Percentiles rank a stretch among this genome's conserved stretches.
Conservation (phyloP, 1,284 basidiomycete genomes). For the Cystobasidium sp. region DNA sequence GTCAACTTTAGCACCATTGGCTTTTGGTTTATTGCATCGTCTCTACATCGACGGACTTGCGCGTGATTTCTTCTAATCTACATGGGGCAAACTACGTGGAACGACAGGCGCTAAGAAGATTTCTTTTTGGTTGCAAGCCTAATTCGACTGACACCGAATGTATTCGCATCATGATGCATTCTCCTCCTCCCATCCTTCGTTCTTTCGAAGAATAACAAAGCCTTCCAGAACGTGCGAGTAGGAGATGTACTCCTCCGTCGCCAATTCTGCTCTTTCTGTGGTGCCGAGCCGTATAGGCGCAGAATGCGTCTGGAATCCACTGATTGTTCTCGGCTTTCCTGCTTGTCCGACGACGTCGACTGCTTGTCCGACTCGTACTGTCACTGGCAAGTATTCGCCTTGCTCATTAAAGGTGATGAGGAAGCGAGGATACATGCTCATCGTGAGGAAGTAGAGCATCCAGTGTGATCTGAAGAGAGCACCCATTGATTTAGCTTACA, state of each 20-base stretch:
- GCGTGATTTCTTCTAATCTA: background rate
- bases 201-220: constrained; percentile 62
- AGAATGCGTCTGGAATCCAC: constrained; percentile 95
- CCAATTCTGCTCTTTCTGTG: constrained; percentile 90
- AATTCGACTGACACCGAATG: background rate
- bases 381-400: constrained; percentile 79
- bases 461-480: constrained; percentile 94
- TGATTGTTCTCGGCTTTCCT: constrained; percentile 86
- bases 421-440: constrained; percentile 98
- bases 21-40: no score
- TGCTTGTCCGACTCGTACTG: constrained; percentile 90
- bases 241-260: constrained; percentile 88
- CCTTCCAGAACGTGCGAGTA: constrained; percentile 88
- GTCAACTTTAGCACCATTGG: no score
- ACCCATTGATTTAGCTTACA: constrained; percentile 61
- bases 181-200: constrained; percentile 58
- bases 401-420: constrained; percentile 95
- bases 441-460: constrained; percentile 95
- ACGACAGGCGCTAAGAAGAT: background rate
- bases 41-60: no score
- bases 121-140: background rate
- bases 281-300: constrained; percentile 94
- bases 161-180: constrained; percentile 22
- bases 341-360: constrained; percentile 90
- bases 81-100: constrained; percentile 11